Percentiles rank a stretch among this genome's conserved stretches.
Evolutionary conservation across 495 filamentous ascomycete genomes (phyloP).

Genomic region (Penicillium waksmanii): DNA sequence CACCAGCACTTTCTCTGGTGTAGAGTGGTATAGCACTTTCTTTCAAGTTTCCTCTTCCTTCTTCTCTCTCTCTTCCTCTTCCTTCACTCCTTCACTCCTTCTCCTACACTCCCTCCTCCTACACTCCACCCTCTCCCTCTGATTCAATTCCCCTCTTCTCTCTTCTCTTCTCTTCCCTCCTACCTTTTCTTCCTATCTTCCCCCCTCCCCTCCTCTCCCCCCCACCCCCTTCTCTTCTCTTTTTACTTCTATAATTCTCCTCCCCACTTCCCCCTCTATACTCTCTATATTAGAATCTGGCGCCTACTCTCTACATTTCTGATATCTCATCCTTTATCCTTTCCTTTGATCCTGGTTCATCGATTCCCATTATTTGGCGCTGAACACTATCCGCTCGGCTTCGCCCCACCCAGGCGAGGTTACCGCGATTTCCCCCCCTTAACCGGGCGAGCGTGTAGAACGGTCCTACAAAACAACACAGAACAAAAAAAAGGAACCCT

Average conservation of each 20-base stretch:
- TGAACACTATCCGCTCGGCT: conserved; percentile 13
- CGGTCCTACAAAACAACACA: background rate
- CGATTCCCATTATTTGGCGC: background rate
- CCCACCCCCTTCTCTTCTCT: background rate
- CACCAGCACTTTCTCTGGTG: no score
- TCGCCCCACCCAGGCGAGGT: conserved; percentile 30
- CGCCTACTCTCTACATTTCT: background rate
- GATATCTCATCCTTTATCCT: background rate
- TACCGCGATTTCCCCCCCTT: conserved; percentile 20
- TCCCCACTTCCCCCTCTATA: background rate
- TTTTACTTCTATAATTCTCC: background rate
- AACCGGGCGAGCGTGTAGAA: background rate
- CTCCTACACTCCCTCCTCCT: conserved; percentile 16
- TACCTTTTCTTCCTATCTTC: background rate
- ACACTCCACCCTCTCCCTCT: conserved; percentile 6
- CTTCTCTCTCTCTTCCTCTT: conserved; percentile 3
- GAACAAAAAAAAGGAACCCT: background rate
- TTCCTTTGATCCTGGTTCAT: background rate
- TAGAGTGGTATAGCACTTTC: conserved; percentile 10
- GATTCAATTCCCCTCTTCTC: conserved; percentile 15
- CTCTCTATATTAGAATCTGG: background rate
- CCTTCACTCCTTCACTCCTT: conserved; percentile 14
- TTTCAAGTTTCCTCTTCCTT: conserved; percentile 10
- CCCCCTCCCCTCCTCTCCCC: background rate
- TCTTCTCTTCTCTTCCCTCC: conserved; percentile 7